Conservation (phyloP, 306 rosid species). For the Prunus persica region DNA sequence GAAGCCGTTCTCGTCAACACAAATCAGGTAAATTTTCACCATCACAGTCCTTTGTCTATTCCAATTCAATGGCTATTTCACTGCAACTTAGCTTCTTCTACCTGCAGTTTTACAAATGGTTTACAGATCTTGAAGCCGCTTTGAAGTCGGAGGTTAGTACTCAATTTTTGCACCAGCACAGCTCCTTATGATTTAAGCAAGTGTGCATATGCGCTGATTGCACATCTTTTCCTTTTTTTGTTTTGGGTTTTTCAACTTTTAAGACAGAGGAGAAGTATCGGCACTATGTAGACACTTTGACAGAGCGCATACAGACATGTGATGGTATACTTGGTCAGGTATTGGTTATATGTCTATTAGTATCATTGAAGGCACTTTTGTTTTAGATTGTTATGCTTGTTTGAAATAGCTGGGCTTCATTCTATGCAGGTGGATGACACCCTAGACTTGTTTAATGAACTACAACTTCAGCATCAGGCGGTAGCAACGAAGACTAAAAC, state of each 20-base stretch:
- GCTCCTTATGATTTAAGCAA: neutral
- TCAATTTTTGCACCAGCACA: neutral
- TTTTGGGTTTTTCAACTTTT: neutral
- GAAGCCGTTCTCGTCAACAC: slow-evolving; percentile 78
- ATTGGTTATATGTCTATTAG: neutral
- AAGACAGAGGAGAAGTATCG: slow-evolving; percentile 99
- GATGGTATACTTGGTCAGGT: slow-evolving; percentile 87
- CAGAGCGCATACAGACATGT: slow-evolving; percentile 89
- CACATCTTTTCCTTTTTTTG: neutral
- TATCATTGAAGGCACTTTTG: neutral
- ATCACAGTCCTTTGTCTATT: neutral
- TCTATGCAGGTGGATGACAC: slow-evolving; percentile 84
- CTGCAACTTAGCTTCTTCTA: slow-evolving; percentile 12
- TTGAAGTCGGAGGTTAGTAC: slow-evolving; percentile 93
- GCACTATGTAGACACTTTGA: slow-evolving; percentile 75
- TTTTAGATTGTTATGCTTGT: slow-evolving; percentile 12
- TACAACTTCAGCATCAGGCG: slow-evolving; percentile 92
- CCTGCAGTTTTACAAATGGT: slow-evolving; percentile 92
- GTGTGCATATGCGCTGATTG: slow-evolving; percentile 15
- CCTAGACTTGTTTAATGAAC: slow-evolving; percentile 67
- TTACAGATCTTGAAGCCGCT: slow-evolving; percentile 90
- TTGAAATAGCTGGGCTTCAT: slow-evolving; percentile 16
- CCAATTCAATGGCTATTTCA: neutral
- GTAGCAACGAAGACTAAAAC: slow-evolving; percentile 97
- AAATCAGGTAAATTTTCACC: slow-evolving; percentile 56